Conservation (phyloP, 495 filamentous ascomycete species). For the Penicillium longicatenatum region DNA sequence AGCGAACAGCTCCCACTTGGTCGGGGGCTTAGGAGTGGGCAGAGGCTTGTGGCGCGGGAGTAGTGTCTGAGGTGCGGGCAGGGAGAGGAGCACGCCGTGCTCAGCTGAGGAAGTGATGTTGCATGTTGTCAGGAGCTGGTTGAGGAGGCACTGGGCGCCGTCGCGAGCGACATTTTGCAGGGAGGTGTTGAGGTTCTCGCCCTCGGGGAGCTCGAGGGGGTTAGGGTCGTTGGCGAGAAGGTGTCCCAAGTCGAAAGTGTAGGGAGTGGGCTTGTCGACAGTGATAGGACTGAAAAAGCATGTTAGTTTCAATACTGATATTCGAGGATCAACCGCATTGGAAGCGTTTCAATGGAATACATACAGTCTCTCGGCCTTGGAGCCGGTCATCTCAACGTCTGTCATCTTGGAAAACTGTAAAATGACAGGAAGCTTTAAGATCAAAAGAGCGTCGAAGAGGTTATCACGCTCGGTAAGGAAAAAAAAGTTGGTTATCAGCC, state of each 20-base stretch:
- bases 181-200: conserved; percentile 40
- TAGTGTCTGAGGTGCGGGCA: conserved; percentile 66
- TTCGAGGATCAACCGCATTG: neutral
- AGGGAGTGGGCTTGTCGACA: conserved; percentile 80
- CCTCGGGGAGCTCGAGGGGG: conserved; percentile 59
- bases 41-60: conserved; percentile 91
- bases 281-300: conserved; percentile 51
- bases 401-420: conserved; percentile 25
- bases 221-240: conserved; percentile 81
- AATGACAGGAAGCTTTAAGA: conserved; percentile 5
- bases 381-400: conserved; percentile 32
- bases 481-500: conserved; percentile 32
- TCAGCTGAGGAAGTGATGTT: conserved; percentile 64
- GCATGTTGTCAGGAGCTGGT: conserved; percentile 83
- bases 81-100: conserved; percentile 70
- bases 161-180: conserved; percentile 76
- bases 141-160: conserved; percentile 84
- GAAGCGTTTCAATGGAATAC: conserved; percentile 5
- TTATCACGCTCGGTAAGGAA: conserved; percentile 27
- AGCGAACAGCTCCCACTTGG: conserved; percentile 94
- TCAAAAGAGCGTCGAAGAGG: conserved; percentile 28
- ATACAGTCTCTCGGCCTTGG: conserved; percentile 49
- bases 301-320: conserved; percentile 18
- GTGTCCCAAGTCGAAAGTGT: conserved; percentile 89
- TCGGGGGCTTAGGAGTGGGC: conserved; percentile 74